These are phyloP conservation scores for Penicillium coprophilum DNA, from an alignment of 495 filamentous ascomycete genomes.

Conservation along the genomic window DNA sequence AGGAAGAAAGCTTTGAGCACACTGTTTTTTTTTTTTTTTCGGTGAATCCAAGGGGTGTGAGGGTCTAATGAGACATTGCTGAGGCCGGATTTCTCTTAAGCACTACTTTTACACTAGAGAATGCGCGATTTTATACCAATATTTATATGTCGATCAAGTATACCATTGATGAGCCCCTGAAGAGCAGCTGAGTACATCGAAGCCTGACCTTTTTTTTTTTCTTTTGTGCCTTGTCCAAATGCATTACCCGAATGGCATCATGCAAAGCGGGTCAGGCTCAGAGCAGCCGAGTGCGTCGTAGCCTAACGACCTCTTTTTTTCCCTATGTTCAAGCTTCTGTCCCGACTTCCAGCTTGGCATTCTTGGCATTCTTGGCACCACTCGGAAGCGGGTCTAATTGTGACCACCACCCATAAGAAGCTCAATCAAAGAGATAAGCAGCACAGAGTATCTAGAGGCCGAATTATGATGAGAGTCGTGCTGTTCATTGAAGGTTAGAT, in stretches of 20 bases:
- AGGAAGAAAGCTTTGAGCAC: no score
- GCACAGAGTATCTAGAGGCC: neutral
- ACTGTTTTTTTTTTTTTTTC: no score
- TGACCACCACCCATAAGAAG: neutral
- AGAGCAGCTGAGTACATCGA: neutral
- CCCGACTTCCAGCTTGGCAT: no score
- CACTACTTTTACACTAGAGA: neutral
- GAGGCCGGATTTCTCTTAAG: no score
- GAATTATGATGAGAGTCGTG: no score
- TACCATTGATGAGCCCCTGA: neutral
- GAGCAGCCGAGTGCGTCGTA: neutral
- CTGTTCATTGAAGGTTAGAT: no score
- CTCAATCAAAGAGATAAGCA: neutral
- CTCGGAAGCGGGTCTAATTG: neutral
- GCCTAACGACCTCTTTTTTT: neutral
- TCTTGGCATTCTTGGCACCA: neutral
- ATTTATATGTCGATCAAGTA: neutral
- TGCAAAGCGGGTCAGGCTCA: no score
- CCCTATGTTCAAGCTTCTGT: neutral
- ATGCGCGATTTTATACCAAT: neutral
- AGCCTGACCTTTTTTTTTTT: no score
- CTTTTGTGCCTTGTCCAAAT: no score
- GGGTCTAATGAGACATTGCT: no score
- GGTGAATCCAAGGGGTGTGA: neutral
- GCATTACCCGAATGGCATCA: no score